A percentile compares a stretch with the other conserved stretches of the same genome.
Evolutionary conservation across 495 filamentous ascomycete species (phyloP).

Genomic region (Bacidia rubella): DNA sequence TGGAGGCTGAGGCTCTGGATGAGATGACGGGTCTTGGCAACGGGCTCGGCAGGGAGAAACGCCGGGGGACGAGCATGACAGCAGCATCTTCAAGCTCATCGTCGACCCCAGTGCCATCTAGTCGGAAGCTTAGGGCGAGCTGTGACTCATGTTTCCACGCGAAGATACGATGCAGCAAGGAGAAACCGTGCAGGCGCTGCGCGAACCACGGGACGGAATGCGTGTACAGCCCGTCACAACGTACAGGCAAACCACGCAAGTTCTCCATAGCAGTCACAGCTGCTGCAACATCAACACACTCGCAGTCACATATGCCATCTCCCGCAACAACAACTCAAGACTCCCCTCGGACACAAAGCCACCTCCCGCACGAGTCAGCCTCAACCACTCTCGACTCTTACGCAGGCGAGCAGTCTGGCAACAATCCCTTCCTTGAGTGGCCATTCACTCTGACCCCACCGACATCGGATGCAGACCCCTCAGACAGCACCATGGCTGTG

Average conservation of each 20-base stretch:
- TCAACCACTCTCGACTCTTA: neutral
- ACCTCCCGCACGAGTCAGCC: neutral
- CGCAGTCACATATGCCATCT: neutral
- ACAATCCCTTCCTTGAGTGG: neutral
- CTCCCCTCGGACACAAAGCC: neutral
- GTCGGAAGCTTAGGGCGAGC: conserved; percentile 9
- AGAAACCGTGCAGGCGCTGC: conserved; percentile 24
- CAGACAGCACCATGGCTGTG: neutral
- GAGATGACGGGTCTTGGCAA: too few species aligned
- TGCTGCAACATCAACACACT: neutral
- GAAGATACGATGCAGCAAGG: conserved; percentile 22
- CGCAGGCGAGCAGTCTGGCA: neutral
- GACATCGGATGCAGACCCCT: neutral
- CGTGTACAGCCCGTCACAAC: conserved; percentile 19
- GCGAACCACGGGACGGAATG: conserved; percentile 16
- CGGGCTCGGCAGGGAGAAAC: too few species aligned
- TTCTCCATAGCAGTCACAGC: neutral
- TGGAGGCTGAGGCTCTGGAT: too few species aligned
- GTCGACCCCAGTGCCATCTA: neutral
- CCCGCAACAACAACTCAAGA: neutral
- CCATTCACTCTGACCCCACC: neutral
- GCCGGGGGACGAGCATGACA: neutral
- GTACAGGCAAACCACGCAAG: conserved; percentile 13
- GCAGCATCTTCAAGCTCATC: neutral
- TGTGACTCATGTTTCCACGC: conserved; percentile 18